Conservation (phyloP, 2,329 filamentous ascomycete genomes). For the Onygenales sp. region DNA sequence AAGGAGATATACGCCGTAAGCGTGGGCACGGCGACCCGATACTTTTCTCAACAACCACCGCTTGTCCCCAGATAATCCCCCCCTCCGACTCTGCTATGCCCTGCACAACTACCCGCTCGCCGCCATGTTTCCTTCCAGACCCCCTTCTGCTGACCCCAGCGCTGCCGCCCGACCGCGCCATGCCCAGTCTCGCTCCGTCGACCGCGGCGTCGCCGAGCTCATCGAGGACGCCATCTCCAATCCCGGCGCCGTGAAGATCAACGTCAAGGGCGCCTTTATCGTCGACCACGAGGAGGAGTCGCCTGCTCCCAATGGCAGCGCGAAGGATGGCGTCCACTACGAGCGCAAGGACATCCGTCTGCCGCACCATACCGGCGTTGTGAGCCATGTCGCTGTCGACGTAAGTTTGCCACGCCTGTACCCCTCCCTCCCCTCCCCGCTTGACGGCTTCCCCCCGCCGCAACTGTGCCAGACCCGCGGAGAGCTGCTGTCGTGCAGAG, state of each 20-base stretch:
- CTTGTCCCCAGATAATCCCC: background rate
- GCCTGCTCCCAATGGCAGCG: slow-evolving; percentile 20
- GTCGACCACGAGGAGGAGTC: slow-evolving; percentile 65
- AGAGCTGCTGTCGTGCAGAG: too few relatives aligned
- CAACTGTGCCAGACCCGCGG: background rate
- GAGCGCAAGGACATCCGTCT: slow-evolving; percentile 92
- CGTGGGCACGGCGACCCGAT: slow-evolving; percentile 28
- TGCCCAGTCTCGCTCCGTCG: slow-evolving; percentile 15
- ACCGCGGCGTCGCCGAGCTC: slow-evolving; percentile 18
- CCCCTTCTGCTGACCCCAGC: slow-evolving; percentile 12
- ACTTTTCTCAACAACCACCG: background rate
- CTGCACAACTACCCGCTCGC: background rate
- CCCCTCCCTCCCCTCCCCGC: background rate
- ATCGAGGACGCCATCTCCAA: slow-evolving; percentile 44
- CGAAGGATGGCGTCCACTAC: slow-evolving; percentile 51
- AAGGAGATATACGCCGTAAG: slow-evolving; percentile 39
- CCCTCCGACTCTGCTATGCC: background rate
- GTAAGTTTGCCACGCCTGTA: slow-evolving; percentile 43
- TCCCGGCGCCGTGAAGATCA: slow-evolving; percentile 74
- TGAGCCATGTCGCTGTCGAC: slow-evolving; percentile 95
- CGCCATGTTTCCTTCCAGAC: slow-evolving; percentile 25
- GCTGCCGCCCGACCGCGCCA: slow-evolving; percentile 14
- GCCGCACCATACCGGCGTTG: slow-evolving; percentile 87
- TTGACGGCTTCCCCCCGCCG: background rate
- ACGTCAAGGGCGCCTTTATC: slow-evolving; percentile 93